Evolutionary conservation across 495 filamentous ascomycete genomes (phyloP).

Genomic region (Aspergillus bertholletiae): DNA sequence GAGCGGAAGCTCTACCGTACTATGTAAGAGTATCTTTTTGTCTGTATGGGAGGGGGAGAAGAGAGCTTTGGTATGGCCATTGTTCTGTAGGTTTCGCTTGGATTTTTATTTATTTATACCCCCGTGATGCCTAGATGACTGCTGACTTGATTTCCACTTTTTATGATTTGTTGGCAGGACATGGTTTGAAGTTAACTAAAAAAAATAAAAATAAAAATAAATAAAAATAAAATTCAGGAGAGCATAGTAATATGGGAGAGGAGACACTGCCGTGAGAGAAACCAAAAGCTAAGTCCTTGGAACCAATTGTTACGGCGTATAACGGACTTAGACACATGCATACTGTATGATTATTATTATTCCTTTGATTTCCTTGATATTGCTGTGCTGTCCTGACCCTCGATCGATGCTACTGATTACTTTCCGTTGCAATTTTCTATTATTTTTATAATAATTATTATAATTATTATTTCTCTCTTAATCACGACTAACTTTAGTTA

Average conservation of each 20-base stretch:
- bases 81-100: neutral
- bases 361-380: conserved; percentile 1
- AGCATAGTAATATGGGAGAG: too few species aligned
- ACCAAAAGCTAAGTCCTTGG: neutral
- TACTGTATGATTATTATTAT: conserved; percentile 6
- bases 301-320: neutral
- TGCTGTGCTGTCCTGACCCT: too few species aligned
- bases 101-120: neutral
- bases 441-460: conserved; percentile 1
- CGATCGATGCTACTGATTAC: neutral
- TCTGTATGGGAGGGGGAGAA: neutral
- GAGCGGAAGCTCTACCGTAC: conserved; percentile 8
- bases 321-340: conserved; percentile 8
- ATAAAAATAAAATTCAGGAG: neutral
- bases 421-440: conserved; percentile 3
- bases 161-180: conserved; percentile 5
- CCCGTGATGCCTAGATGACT: neutral
- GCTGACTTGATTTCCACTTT: neutral
- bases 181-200: neutral
- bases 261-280: too few species aligned
- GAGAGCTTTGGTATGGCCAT: neutral
- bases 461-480: neutral
- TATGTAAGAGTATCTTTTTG: conserved; percentile 5
- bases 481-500: neutral
- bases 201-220: conserved; percentile 1